Percentiles rank a stretch among this genome's conserved stretches.
Conservation (phyloP, 768 basidiomycete genomes). For the Pisolithus orientalis region DNA sequence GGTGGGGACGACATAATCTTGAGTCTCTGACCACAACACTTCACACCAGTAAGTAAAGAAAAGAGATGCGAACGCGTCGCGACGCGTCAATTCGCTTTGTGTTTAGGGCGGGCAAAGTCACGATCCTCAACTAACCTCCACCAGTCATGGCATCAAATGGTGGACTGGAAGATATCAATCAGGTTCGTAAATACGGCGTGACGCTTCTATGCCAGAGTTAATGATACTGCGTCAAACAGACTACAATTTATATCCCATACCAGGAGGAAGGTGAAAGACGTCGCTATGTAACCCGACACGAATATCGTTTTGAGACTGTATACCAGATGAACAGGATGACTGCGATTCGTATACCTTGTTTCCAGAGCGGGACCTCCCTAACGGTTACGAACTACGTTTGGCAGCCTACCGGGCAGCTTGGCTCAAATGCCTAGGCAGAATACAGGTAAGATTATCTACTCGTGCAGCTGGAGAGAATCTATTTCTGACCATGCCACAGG, state of each 20-base stretch:
- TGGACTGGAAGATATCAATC: slow-evolving; percentile 19
- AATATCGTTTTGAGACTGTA: not conserved
- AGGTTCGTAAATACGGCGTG: slow-evolving; percentile 12
- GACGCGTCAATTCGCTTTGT: slow-evolving; percentile 40
- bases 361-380: slow-evolving; percentile 22
- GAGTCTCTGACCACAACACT: not conserved
- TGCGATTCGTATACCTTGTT: slow-evolving; percentile 21
- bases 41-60: slow-evolving; percentile 1
- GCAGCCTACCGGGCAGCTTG: slow-evolving; percentile 52
- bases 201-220: not conserved
- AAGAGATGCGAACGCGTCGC: slow-evolving; percentile 38
- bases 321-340: slow-evolving; percentile 11
- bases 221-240: slow-evolving; percentile 16
- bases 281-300: not conserved
- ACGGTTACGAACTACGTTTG: slow-evolving; percentile 37
- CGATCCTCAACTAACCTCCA: not conserved
- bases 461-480: slow-evolving; percentile 1
- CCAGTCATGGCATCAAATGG: slow-evolving; percentile 8
- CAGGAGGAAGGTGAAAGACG: slow-evolving; percentile 14
- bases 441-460: slow-evolving; percentile 41
- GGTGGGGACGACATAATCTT: slow-evolving; percentile 58
- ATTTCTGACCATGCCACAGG: slow-evolving; percentile 24
- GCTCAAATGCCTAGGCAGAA: slow-evolving; percentile 49
- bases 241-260: slow-evolving; percentile 24
- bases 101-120: slow-evolving; percentile 42